A percentile compares a stretch with the other conserved stretches of the same genome.
Evolutionary conservation across 164 flowering plant species (phyloP).

Genomic region (Vitis amurensis): DNA sequence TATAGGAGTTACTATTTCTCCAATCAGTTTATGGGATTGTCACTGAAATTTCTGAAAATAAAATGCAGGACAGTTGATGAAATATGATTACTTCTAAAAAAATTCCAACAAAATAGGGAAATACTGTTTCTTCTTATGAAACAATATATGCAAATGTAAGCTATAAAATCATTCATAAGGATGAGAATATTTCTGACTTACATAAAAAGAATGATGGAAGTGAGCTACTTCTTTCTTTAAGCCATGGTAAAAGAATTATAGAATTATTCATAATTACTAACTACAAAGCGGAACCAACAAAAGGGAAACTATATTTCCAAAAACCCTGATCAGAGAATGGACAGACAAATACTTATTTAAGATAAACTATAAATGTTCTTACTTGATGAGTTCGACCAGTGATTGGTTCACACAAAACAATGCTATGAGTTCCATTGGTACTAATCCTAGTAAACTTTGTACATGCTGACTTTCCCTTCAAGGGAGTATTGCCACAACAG

Average conservation of each 20-base stretch:
- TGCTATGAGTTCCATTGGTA: conserved; percentile 74
- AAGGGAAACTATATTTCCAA: no score
- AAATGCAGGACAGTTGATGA: neutral
- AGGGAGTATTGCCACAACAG: conserved; percentile 21
- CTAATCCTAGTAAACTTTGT: conserved; percentile 80
- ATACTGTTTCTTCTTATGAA: neutral
- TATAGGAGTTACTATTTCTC: no score
- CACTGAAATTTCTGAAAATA: neutral
- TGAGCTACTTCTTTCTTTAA: no score
- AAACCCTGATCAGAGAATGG: neutral
- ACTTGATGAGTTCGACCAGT: conserved; percentile 98
- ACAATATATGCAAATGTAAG: neutral
- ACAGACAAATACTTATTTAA: neutral
- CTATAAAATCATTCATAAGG: conserved; percentile 2
- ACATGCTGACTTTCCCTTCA: conserved; percentile 75
- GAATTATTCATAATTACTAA: no score
- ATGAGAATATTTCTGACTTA: neutral
- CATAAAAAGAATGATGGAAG: neutral
- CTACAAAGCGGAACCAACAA: no score
- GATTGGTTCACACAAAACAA: conserved; percentile 80
- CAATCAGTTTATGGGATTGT: neutral
- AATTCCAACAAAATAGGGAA: neutral
- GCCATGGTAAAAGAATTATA: no score
- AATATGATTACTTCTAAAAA: neutral
- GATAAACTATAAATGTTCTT: conserved; percentile 7